Percentiles rank a stretch among this genome's conserved stretches.
These are phyloP conservation scores for Ambrosia artemisiifolia DNA, from an alignment of 129 eudicot species.

Conservation along the genomic window DNA sequence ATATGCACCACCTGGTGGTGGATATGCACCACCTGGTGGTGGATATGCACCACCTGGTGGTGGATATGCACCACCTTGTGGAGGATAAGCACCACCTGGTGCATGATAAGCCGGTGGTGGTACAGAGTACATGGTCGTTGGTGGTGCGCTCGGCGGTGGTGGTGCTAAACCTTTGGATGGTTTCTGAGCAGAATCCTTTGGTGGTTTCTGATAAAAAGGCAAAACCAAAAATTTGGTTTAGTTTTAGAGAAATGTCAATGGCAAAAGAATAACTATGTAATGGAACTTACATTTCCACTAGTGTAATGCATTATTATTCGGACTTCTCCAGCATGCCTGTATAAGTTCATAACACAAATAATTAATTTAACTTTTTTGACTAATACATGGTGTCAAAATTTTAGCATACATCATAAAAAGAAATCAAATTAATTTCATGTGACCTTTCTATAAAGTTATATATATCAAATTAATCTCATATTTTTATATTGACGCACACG, in stretches of 20 bases:
- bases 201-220: constrained; percentile 11
- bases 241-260: background rate
- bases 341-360: constrained; percentile 4
- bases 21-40: constrained; percentile 35
- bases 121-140: constrained; percentile 28
- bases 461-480: no score
- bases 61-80: constrained; percentile 27
- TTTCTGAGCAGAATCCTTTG: constrained; percentile 40
- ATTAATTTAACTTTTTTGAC: background rate
- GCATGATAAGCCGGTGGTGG: constrained; percentile 42
- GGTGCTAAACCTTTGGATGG: constrained; percentile 52
- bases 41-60: constrained; percentile 23
- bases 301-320: constrained; percentile 78
- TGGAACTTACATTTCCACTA: constrained; percentile 53
- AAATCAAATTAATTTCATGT: no score
- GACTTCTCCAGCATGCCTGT: constrained; percentile 88
- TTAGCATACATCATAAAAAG: no score
- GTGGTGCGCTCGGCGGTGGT: constrained; percentile 44
- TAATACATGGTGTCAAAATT: background rate
- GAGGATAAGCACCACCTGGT: constrained; percentile 35
- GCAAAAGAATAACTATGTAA: background rate
- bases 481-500: no score
- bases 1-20: constrained; percentile 21
- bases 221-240: constrained; percentile 2
- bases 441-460: no score